Evolutionary conservation across 257 asterid genomes (phyloP), one percentile per base, ranked within the genome.

Genomic region (Osmanthus fragrans): DNA sequence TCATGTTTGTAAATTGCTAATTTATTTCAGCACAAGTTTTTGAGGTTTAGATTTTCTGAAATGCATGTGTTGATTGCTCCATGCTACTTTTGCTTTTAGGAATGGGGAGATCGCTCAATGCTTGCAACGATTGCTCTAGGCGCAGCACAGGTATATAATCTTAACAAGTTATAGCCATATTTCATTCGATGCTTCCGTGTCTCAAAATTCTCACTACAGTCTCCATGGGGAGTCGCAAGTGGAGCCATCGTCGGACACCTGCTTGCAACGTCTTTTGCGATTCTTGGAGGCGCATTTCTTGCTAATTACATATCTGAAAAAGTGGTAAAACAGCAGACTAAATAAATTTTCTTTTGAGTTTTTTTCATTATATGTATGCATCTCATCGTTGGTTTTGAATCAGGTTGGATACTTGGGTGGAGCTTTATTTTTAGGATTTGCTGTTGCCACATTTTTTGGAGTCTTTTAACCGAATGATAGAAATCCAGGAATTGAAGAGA

Each of bases 71-170:
- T 51, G 63, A 51, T 51, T 19, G 23, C 16, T 54, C 60, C 25
- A 54, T 60, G 33, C 16, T 47, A 33, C 8, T 67, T 10, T 70
- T 64, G 33, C 73, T 78, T 83, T 40, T 63, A 90, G 97, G 97
- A 92, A 91, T 91, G 97, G 99, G 99, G 99, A 79, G 98, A 96
- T 80, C 98, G 99, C 13, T 96, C 99, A 3, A 96, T 96, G 99
- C 93, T 96, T 68, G 99, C 99, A 40, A 96, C 99, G 7, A 92
- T 96, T 83, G 99, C 98, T 71, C 90, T 93, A 16, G 98, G 98
- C 67, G 99, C 99, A 47, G 97, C 99, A 64, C 99, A 90, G 97
- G 99, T 93, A 84, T 73, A 27, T 40, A 40, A 11, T 40, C 13
- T 40, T 9, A 2, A 10, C 47, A 2, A 40, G 47, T 40, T 40